Conservation (phyloP, 202 grass and related monocot species). For the Hordeum pubiflorum region DNA sequence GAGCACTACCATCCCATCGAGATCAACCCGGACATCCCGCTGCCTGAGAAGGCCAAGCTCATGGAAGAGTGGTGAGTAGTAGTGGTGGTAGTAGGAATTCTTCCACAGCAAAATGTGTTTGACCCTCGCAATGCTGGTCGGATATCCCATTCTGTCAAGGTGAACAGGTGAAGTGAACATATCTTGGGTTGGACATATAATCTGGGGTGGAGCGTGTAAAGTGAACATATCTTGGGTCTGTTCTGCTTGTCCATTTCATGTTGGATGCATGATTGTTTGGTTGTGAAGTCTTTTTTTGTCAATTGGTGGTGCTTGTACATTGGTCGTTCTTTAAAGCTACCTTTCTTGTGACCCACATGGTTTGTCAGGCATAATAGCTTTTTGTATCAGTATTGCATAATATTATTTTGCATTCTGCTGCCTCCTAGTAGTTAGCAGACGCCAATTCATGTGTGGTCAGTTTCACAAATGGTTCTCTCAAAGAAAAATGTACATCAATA, state of each 20-base stretch:
- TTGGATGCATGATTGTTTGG: not conserved
- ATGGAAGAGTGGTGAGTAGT: constrained; percentile 84
- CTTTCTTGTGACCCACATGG: not conserved
- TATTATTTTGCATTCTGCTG: not conserved
- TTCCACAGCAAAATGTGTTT: not conserved
- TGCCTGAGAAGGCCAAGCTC: constrained; percentile 74
- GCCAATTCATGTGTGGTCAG: not conserved
- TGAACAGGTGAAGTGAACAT: not conserved
- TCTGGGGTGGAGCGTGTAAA: not conserved
- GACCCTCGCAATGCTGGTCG: not conserved
- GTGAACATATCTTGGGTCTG: not conserved
- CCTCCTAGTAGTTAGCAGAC: not conserved
- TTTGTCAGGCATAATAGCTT: constrained; percentile 1
- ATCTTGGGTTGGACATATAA: not conserved
- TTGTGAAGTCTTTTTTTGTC: not conserved
- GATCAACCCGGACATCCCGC: constrained; percentile 64
- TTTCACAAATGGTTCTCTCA: not conserved
- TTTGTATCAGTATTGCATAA: not conserved
- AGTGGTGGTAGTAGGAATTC: too few relatives aligned
- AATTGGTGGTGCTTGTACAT: not conserved
- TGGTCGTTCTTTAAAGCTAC: not conserved
- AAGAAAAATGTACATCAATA: not conserved
- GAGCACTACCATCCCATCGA: constrained; percentile 91
- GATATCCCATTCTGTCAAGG: not conserved
- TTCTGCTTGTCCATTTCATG: not conserved